Evolutionary conservation across 192 early-diverging fungal genomes (phyloP), one percentile per base, ranked within the genome.

Genomic region (Martensiomyces pterosporus): DNA sequence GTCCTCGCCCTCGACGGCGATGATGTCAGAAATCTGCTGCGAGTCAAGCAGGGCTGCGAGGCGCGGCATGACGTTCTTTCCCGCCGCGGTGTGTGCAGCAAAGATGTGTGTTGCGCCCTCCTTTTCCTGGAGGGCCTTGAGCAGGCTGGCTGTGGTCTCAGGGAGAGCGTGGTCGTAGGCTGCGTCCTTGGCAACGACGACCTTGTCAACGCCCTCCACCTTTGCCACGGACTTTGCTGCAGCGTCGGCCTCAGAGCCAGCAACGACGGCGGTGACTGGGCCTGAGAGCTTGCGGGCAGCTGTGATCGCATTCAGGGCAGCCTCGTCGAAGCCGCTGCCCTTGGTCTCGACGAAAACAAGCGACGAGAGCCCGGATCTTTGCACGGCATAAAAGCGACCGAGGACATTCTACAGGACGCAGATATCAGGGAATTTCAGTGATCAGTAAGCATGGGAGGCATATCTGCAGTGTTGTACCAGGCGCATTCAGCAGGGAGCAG

Each of bases 11-110:
- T 88, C 80, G 34, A 98, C 76, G 33, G 58, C 81, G 57, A 79
- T 86, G 37, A 96, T 84, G 55, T 98, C 95, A 13, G 95, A 93
- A 36, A 98, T 76, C 60, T 85, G 87, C 58, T 85, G 84, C 44
- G 94, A 86, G 56, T 98, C 93, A 50, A 94, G 68, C 15, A 94
- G 60, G 16, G 95, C 95, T 26, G 92, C 92, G 44, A 85, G 84
- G n/a, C 95, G 85, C 18, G 95, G 95, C 60, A 96, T 60, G 24
- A 93, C 75, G 75, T 94, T 98, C 85, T 96, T 96, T 27, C 90
- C 91, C 59, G 88, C 89, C 8, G 93, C 85, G 24, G 87, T 80
- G 76, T 94, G 90, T 5, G 87, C 75, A 5, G 89, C 88, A 40
- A 98, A 71, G 37, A 98, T 76, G 66, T 98, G 93, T 39, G 90